phyloP scores from a whole-genome alignment of 202 grass and related monocot species.

The Zizania palustris region DNA sequence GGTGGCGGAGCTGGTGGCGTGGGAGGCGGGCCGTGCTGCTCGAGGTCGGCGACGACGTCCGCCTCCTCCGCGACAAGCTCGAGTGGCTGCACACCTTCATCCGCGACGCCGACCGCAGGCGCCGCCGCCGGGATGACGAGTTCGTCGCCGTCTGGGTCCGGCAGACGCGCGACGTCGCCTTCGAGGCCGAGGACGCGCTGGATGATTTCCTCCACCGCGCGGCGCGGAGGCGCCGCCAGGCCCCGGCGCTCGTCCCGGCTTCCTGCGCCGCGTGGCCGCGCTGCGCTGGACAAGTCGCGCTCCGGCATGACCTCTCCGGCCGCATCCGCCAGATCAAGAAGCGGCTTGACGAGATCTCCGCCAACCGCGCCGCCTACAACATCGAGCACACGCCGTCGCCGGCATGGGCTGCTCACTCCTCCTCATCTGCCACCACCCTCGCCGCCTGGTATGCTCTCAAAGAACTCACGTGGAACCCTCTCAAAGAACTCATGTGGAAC shows the following conservation, averaged over 20 bases:
- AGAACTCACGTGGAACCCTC: no score
- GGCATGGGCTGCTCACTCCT: slow-evolving; percentile 22
- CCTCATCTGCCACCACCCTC: slow-evolving; percentile 40
- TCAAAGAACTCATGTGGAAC: no score
- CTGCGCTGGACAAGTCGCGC: slow-evolving; percentile 34
- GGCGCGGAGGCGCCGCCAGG: not conserved
- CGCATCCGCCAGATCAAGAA: slow-evolving; percentile 52
- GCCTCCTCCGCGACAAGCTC: slow-evolving; percentile 62
- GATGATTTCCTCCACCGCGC: slow-evolving; percentile 63
- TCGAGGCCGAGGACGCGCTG: slow-evolving; percentile 61
- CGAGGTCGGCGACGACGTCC: slow-evolving; percentile 58
- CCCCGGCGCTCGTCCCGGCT: not conserved
- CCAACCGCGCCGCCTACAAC: slow-evolving; percentile 38
- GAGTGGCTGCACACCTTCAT: slow-evolving; percentile 72
- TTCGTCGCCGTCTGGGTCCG: slow-evolving; percentile 58
- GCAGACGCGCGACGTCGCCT: slow-evolving; percentile 59
- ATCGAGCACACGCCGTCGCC: slow-evolving; percentile 46
- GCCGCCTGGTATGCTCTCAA: slow-evolving; percentile 37
- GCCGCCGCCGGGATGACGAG: not conserved
- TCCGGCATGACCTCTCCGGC: slow-evolving; percentile 41
- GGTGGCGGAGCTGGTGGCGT: slow-evolving; percentile 61
- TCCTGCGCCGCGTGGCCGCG: slow-evolving; percentile 28
- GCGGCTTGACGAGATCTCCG: slow-evolving; percentile 52
- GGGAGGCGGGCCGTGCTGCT: slow-evolving; percentile 56
- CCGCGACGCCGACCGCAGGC: slow-evolving; percentile 56